Base-by-base conservation (phyloP, 805 yeast species). In the Yarrowia alimentaria region DNA sequence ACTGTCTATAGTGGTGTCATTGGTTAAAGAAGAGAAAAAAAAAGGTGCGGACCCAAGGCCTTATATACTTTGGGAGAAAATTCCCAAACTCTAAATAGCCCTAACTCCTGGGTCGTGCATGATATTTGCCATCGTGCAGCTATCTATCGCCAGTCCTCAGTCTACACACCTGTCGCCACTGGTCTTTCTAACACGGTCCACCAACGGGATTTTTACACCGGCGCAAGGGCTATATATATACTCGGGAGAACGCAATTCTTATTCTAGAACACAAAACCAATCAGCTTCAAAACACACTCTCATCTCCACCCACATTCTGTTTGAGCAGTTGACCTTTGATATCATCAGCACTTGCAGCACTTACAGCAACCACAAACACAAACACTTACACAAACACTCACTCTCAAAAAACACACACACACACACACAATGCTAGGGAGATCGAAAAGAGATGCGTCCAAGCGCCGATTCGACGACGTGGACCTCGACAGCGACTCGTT, bases 401-500 rank as follows among this genome's bases (percentile, higher is more conserved):
- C 26, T 11, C 32, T 18, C 14, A 13, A 16, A 6, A 14, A 13
- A 17, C 7, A 13, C 26, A 12, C 8, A 9, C 2, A n/a, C 16
- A 9, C 32, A 25, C 16, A 17, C 50, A 22, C 50, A 30, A 43
- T 43, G 50, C 37, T 43, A n/a, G n/a, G n/a, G 21, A 30, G 50
- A 43, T 43, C 50, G 6, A 43, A 43, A 22, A 28, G 50, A 43
- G 50, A 43, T n/a, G 50, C 50, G 7, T 43, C 50, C 20, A 43
- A 43, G 30, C 35, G 50, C 5, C 50, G 50, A 26, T n/a, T 63
- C 4, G 50, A 29, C 8, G 55, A 52, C 8, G 59, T 50, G n/a
- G 56, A 58, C 12, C 56, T 52, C 14, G 52, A 53, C 42, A 62
- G 66, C 64, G 58, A 54, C 33, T 31, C 30, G 17, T 43, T 30